These are phyloP conservation scores for Carallia brachiata DNA, from an alignment of 345 rosid species.

Conservation along the genomic window DNA sequence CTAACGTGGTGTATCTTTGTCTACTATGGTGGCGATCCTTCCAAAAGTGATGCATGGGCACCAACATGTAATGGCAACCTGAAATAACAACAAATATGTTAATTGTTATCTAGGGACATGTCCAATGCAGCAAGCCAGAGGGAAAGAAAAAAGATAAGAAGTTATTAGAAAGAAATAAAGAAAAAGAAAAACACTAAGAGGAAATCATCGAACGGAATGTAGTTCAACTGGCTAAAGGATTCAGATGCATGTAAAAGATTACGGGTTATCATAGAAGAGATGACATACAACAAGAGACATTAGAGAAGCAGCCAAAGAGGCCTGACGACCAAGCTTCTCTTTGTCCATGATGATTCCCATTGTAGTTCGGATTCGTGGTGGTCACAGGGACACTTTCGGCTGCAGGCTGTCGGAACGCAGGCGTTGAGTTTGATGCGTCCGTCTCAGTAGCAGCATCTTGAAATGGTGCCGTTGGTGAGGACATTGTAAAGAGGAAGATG, in stretches of 20 bases:
- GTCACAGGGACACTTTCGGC: too few relatives aligned
- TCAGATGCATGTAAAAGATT: too few relatives aligned
- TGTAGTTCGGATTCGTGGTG: too few relatives aligned
- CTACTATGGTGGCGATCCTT: slow-evolving; percentile 19
- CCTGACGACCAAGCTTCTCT: slow-evolving; percentile 14
- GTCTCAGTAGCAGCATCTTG: too few relatives aligned
- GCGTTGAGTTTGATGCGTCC: too few relatives aligned
- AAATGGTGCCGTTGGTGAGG: too few relatives aligned
- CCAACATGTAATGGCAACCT: slow-evolving; percentile 30
- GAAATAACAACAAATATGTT: background rate
- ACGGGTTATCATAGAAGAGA: background rate
- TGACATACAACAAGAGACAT: slow-evolving; percentile 2
- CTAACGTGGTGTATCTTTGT: slow-evolving; percentile 9
- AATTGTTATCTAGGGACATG: too few relatives aligned
- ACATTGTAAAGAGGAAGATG: too few relatives aligned
- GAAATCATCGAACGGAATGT: background rate
- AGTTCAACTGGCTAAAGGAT: too few relatives aligned
- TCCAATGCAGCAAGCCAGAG: too few relatives aligned
- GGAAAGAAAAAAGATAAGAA: background rate
- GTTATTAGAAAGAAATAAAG: background rate
- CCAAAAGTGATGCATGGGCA: slow-evolving; percentile 33
- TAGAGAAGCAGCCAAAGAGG: slow-evolving; percentile 15
- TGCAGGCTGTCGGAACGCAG: too few relatives aligned
- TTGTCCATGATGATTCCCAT: too few relatives aligned
- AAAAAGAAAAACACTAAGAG: background rate